These are phyloP conservation scores for Mortierella sp. DNA, from an alignment of 371 early-diverging fungal species.

Conservation along the genomic window DNA sequence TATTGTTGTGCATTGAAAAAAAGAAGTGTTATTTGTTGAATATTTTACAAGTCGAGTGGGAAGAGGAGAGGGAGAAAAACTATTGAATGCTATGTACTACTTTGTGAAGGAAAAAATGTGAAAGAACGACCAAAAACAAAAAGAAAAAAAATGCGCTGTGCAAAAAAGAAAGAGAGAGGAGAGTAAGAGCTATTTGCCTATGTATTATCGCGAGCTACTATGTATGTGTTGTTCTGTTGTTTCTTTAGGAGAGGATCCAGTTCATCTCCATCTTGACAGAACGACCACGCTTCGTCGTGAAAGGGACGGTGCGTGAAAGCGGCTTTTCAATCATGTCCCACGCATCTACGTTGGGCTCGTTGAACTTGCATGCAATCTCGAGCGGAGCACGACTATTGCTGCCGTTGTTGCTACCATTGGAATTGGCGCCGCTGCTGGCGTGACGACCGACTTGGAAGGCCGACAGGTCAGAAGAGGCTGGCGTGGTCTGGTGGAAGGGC, in stretches of 20 bases:
- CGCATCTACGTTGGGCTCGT: slow-evolving; percentile 56
- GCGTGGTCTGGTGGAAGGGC: slow-evolving; percentile 1
- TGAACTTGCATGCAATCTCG: slow-evolving; percentile 56
- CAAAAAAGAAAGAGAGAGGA: neutral
- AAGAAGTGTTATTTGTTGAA: neutral
- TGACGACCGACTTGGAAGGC: slow-evolving; percentile 12
- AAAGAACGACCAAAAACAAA: neutral
- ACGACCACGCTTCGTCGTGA: slow-evolving; percentile 43
- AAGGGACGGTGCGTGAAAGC: slow-evolving; percentile 33
- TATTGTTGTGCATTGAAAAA: neutral
- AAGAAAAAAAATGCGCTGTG: neutral
- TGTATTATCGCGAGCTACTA: slow-evolving; percentile 5
- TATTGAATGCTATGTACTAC: slow-evolving; percentile 6
- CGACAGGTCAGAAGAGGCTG: neutral
- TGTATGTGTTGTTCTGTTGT: neutral
- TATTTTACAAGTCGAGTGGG: slow-evolving; percentile 5
- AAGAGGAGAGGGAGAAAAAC: neutral
- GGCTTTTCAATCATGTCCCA: slow-evolving; percentile 59
- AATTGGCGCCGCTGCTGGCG: neutral
- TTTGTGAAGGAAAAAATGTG: neutral
- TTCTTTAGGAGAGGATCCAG: slow-evolving; percentile 51
- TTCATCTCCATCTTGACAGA: slow-evolving; percentile 59
- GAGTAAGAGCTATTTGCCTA: neutral
- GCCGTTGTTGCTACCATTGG: neutral
- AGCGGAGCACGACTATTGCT: slow-evolving; percentile 23